Evolutionary conservation across 129 eudicot species (phyloP).

Genomic region (Pulicaria dysenterica): DNA sequence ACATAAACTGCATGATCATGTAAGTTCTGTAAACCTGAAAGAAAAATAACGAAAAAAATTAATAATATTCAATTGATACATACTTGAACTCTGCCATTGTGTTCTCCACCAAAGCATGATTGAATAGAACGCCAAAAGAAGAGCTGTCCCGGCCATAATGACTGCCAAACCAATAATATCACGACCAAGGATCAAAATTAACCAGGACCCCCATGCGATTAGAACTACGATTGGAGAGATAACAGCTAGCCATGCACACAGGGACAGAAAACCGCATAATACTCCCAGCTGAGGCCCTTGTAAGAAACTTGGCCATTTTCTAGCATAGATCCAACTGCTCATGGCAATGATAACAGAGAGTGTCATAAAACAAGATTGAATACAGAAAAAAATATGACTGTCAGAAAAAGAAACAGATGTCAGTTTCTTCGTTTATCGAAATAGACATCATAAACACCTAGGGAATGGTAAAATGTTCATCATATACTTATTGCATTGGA

Average conservation of each 20-base stretch:
- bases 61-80: constrained; percentile 18
- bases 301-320: constrained; percentile 88
- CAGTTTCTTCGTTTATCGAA: neutral
- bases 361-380: neutral
- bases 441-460: neutral
- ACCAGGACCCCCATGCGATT: constrained; percentile 89
- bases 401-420: neutral
- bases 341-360: constrained; percentile 1
- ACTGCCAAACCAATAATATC: constrained; percentile 94
- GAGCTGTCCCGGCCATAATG: constrained; percentile 96
- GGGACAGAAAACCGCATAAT: constrained; percentile 66
- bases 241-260: constrained; percentile 76
- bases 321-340: constrained; percentile 96
- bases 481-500: neutral
- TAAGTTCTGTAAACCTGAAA: neutral
- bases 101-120: constrained; percentile 99
- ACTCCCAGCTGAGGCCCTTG: constrained; percentile 84
- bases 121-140: constrained; percentile 93
- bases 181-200: constrained; percentile 78
- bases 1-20: neutral
- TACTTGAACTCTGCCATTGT: constrained; percentile 99
- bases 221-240: constrained; percentile 84
- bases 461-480: neutral
- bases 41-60: neutral
- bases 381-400: neutral